Evolutionary conservation across 768 basidiomycete species (phyloP).

Genomic region (Lactifluus hygrophoroides): DNA sequence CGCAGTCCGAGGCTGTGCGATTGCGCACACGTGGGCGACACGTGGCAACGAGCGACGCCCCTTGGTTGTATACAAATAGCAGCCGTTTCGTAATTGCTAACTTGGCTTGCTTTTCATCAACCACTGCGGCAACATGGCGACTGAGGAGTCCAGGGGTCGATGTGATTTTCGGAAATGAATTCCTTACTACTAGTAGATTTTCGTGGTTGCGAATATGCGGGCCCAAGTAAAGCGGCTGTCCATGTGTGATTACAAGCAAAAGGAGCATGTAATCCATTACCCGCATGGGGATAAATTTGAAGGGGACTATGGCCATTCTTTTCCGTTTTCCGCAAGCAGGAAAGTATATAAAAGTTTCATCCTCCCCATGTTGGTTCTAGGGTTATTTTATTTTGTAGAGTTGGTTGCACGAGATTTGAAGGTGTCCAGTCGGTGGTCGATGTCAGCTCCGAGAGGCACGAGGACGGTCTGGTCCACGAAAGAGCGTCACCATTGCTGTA

Average conservation of each 20-base stretch:
- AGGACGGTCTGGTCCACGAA: too few species aligned
- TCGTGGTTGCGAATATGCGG: too few species aligned
- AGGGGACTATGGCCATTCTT: background rate
- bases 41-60: background rate
- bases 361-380: background rate
- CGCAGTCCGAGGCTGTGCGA: background rate
- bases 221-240: background rate
- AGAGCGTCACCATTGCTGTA: background rate
- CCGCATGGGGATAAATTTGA: too few species aligned
- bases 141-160: slow-evolving; percentile 4
- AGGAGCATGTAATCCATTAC: background rate
- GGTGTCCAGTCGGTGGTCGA: background rate
- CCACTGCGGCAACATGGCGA: slow-evolving; percentile 1
- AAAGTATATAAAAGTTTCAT: background rate
- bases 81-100: too few species aligned
- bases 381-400: background rate
- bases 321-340: background rate
- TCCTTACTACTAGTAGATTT: too few species aligned
- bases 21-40: slow-evolving; percentile 1
- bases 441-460: too few species aligned
- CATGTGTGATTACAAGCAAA: background rate
- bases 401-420: background rate
- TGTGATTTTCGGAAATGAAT: background rate
- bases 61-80: too few species aligned
- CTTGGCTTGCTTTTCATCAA: background rate